Conservation (phyloP, 2,329 filamentous ascomycete species). For the Diaporthe nobilis region DNA sequence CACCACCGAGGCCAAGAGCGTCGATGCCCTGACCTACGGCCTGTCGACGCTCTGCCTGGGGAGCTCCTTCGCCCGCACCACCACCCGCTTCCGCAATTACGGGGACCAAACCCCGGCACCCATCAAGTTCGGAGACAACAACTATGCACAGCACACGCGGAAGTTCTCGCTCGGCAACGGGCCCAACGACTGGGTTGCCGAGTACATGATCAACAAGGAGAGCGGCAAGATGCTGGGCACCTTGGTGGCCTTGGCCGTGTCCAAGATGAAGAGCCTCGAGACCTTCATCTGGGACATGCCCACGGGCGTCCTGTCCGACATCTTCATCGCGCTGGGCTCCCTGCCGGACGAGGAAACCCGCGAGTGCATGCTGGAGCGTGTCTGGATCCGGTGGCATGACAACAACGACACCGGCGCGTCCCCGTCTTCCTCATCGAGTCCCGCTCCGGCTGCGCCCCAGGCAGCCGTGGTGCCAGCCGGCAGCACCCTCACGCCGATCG, state of each 20-base stretch:
- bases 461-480: slow-evolving; percentile 50
- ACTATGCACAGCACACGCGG: slow-evolving; percentile 83
- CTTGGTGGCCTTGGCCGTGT: slow-evolving; percentile 82
- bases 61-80: slow-evolving; percentile 58
- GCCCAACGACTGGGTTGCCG: slow-evolving; percentile 81
- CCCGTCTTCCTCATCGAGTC: slow-evolving; percentile 50
- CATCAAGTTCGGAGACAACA: slow-evolving; percentile 63
- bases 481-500: slow-evolving; percentile 58
- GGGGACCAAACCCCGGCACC: slow-evolving; percentile 41
- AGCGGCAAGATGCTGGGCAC: slow-evolving; percentile 92
- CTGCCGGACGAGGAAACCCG: slow-evolving; percentile 74
- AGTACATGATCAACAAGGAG: slow-evolving; percentile 87
- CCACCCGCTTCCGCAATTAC: slow-evolving; percentile 52
- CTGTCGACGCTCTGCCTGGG: slow-evolving; percentile 84
- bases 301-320: slow-evolving; percentile 83
- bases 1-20: slow-evolving; percentile 76
- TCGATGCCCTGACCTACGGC: slow-evolving; percentile 87
- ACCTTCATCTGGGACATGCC: slow-evolving; percentile 93
- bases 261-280: slow-evolving; percentile 85
- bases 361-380: slow-evolving; percentile 76
- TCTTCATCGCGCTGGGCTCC: slow-evolving; percentile 84
- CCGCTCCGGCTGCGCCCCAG: slow-evolving; percentile 42
- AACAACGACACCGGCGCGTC: slow-evolving; percentile 67
- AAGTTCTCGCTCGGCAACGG: slow-evolving; percentile 91
- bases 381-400: slow-evolving; percentile 89